A percentile compares a stretch with the other conserved stretches of the same genome.
These are phyloP conservation scores for Sclerotinia spermophila DNA, from an alignment of 2,329 filamentous ascomycete genomes.

Conservation along the genomic window DNA sequence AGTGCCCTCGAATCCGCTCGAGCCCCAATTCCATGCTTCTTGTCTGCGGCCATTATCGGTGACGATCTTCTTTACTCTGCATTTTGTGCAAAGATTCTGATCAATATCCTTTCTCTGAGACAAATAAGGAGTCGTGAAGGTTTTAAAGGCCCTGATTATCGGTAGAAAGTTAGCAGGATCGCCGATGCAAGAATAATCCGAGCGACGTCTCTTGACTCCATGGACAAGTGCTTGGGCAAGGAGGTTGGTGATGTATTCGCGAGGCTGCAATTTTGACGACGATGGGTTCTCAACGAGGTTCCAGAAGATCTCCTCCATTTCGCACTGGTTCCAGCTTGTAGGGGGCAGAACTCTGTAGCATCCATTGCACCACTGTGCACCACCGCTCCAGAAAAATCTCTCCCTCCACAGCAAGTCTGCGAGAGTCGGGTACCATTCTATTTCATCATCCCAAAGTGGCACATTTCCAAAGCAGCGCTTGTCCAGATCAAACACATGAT, in stretches of 20 bases:
- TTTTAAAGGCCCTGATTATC: not conserved
- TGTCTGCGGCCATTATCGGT: conserved; percentile 1
- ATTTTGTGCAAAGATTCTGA: not conserved
- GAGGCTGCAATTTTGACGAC: not conserved
- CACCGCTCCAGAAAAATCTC: not conserved
- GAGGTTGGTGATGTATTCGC: not conserved
- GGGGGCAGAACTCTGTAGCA: not conserved
- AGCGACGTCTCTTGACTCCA: not conserved
- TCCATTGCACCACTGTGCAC: not conserved
- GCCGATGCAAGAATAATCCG: not conserved
- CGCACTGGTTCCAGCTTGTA: not conserved
- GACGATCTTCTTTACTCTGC: not conserved
- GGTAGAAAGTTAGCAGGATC: not conserved
- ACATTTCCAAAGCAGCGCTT: not conserved
- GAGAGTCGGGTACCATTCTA: not conserved
- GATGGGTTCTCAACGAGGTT: not conserved
- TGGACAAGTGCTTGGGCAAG: not conserved
- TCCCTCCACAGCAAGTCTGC: not conserved
- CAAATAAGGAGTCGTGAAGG: not conserved
- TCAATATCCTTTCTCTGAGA: not conserved
- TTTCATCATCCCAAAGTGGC: not conserved
- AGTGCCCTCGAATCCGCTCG: not conserved
- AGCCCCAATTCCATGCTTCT: not conserved
- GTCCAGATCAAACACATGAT: not conserved
- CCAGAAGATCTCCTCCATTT: not conserved